phyloP scores from a whole-genome alignment of 805 yeast species.

The Cyberlindnera americana region DNA sequence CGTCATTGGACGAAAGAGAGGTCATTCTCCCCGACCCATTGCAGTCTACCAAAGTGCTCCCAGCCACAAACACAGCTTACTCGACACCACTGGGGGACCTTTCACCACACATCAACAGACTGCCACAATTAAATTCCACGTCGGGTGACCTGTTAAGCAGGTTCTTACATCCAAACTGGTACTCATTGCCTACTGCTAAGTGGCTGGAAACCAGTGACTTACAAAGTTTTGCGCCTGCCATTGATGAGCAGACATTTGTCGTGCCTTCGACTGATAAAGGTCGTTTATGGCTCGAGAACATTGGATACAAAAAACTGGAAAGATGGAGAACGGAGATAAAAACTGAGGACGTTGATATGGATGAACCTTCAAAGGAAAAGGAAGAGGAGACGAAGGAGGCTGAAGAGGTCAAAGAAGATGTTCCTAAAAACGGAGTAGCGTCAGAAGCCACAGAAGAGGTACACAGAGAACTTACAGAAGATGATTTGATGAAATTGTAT shows the following conservation, averaged over 20 bases:
- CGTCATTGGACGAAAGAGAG: constrained; percentile 72
- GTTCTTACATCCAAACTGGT: constrained; percentile 61
- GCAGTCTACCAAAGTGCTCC: constrained; percentile 62
- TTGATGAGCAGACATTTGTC: constrained; percentile 56
- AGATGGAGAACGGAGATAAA: constrained; percentile 15
- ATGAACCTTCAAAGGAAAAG: constrained; percentile 8
- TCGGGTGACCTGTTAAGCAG: constrained; percentile 52
- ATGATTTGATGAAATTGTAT: constrained; percentile 32
- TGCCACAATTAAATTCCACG: constrained; percentile 17
- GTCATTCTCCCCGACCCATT: constrained; percentile 66
- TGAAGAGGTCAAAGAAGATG: constrained; percentile 8
- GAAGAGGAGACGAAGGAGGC: no score
- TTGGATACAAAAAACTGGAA: constrained; percentile 41
- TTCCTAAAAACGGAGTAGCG: background rate
- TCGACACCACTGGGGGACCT: constrained; percentile 30
- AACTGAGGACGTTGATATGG: constrained; percentile 15
- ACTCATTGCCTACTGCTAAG: constrained; percentile 56
- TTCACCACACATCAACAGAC: constrained; percentile 20
- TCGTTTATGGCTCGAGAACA: constrained; percentile 49
- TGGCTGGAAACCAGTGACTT: constrained; percentile 56
- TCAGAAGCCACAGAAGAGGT: constrained; percentile 9
- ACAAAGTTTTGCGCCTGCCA: constrained; percentile 61
- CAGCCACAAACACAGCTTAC: constrained; percentile 33
- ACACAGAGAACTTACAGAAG: constrained; percentile 9
- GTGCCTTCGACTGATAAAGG: constrained; percentile 49